Evolutionary conservation across 345 rosid species (phyloP).

Genomic region (Eucalyptus globulus): DNA sequence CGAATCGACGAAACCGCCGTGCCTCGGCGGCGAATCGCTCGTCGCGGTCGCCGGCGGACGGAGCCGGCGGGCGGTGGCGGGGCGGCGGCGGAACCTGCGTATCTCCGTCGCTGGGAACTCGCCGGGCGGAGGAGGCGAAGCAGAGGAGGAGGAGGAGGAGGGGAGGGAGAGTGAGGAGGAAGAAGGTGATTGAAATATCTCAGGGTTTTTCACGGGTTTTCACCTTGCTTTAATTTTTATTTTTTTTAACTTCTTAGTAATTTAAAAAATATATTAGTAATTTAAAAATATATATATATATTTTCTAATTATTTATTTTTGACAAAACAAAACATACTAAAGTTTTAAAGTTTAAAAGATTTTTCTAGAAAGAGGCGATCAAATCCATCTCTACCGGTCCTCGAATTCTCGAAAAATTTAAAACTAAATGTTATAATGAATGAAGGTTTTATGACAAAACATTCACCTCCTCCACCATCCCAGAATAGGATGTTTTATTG

Average conservation of each 20-base stretch:
- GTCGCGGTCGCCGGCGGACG: neutral
- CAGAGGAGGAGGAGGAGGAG: neutral
- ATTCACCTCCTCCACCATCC: too few species aligned
- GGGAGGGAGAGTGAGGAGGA: neutral
- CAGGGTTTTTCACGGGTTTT: neutral
- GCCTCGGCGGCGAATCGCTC: neutral
- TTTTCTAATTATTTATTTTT: neutral
- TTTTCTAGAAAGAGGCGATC: neutral
- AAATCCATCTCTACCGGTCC: neutral
- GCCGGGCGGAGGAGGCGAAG: neutral
- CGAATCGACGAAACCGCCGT: too few species aligned
- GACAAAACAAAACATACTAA: rapidly evolving
- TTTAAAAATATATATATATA: neutral
- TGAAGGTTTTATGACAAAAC: too few species aligned
- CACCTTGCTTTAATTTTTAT: neutral
- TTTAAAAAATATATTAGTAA: neutral
- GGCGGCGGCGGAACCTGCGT: neutral
- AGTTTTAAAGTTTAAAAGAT: neutral
- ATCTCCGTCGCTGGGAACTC: neutral
- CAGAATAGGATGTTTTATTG: too few species aligned
- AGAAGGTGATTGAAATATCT: neutral
- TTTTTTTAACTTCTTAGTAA: too few species aligned
- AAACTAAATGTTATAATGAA: too few species aligned
- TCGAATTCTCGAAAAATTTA: neutral
- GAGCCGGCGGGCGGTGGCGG: neutral